phyloP scores from a whole-genome alignment of 2,329 filamentous ascomycete genomes.

The Didymella glomerata region DNA sequence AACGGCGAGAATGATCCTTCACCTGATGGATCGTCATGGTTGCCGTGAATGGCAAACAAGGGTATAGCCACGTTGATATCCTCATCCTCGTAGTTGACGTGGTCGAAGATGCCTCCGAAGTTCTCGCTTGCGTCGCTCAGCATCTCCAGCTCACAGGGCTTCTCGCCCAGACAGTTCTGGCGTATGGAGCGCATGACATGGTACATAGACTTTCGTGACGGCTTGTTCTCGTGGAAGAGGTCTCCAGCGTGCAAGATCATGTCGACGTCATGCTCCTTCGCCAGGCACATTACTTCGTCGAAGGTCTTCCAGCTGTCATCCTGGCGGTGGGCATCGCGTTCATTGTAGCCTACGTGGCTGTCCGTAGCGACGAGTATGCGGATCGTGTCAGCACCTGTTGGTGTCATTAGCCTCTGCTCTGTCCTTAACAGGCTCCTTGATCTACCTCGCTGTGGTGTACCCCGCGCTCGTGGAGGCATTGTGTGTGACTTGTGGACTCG shows the following conservation, averaged over 20 bases:
- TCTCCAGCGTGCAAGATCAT: conserved; percentile 97
- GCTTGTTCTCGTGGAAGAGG: conserved; percentile 98
- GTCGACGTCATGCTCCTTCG: conserved; percentile 88
- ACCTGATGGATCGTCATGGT: conserved; percentile 97
- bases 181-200: conserved; percentile 95
- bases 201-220: conserved; percentile 93
- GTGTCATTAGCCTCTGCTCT: conserved; percentile 19
- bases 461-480: conserved; percentile 42
- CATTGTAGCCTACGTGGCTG: conserved; percentile 96
- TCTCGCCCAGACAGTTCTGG: conserved; percentile 93
- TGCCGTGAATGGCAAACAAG: conserved; percentile 97
- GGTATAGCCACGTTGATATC: conserved; percentile 98
- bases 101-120: conserved; percentile 85
- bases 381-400: conserved; percentile 77
- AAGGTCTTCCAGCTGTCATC: conserved; percentile 98
- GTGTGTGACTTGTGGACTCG: background rate
- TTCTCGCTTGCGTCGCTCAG: conserved; percentile 91
- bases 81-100: conserved; percentile 97
- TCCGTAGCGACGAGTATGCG: conserved; percentile 94
- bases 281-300: conserved; percentile 91
- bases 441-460: conserved; percentile 41
- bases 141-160: conserved; percentile 93
- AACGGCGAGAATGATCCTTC: conserved; percentile 91
- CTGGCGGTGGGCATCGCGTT: conserved; percentile 91
- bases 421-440: conserved; percentile 3